Base-by-base conservation (phyloP, 2,329 filamentous ascomycete species). In the Fusarium oxysporum region DNA sequence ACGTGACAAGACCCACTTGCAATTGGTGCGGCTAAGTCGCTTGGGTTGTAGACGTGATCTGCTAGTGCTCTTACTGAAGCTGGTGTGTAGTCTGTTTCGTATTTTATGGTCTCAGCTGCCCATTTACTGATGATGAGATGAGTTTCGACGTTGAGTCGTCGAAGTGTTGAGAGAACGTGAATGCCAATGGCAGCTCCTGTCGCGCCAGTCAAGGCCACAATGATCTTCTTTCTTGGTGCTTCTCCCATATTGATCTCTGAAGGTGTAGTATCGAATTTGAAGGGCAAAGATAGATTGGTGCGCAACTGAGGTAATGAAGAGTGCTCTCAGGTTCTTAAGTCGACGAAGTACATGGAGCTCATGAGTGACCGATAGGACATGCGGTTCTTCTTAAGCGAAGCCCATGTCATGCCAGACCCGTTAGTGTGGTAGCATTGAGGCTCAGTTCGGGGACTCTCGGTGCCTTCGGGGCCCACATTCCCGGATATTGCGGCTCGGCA, bases 131-230 rank as follows among this genome's bases (percentile, higher is more conserved):
- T 81, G 13, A 87, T 79, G 5, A 86, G 80, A 64, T 86, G 84
- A 0, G 85, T 86, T 76, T 87, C 86, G 21, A 86, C 74, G n/a
- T 83, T 78, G 16, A 86, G 80, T 0, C 73, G 69, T 2, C 82
- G 82, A 0, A 88, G 81, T 6, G 79, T 77, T 12, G 80, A 76
- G 8, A 87, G 82, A 0, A 82, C 72, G 21, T 81, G 82, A 62
- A 87, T 84, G 2, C 81, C 85, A 11, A 83, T 78, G 5, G 81
- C 74, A 4, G 85, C 80, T 6, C 86, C 86, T 1, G 86, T 87
- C 2, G 86, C 86, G 6, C 86, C 86, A 4, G 86, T 87, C 47
- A 88, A 83, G 25, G 81, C 86, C 11, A 87, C 80, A 3, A 87
- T 80, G 55, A 87, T 85, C 13, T 79, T 75, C 8, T 64, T 63